Evolutionary conservation across 192 early-diverging fungal species (phyloP).

Genomic region (Coemansia sp.): DNA sequence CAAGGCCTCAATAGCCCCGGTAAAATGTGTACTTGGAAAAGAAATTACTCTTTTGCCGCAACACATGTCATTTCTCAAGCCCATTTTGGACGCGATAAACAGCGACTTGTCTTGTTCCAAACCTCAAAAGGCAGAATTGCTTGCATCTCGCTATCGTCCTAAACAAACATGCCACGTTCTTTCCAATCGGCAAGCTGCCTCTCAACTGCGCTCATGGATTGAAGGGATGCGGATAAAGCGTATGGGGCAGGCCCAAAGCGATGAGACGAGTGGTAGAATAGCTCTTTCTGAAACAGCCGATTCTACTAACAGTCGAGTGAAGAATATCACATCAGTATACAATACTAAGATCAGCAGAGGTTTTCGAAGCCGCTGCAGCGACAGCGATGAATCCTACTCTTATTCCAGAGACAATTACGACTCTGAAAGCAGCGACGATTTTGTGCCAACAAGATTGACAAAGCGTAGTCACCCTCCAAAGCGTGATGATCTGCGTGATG

Average conservation of each 20-base stretch:
- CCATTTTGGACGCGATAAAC: constrained; percentile 24
- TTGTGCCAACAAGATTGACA: constrained; percentile 18
- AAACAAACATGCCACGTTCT: constrained; percentile 33
- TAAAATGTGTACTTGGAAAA: background rate
- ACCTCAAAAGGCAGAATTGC: constrained; percentile 15
- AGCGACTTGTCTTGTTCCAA: background rate
- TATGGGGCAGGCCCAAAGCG: background rate
- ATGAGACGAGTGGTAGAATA: background rate
- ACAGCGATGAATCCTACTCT: background rate
- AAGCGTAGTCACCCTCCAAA: background rate
- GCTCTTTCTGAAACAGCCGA: background rate
- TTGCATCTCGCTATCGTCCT: constrained; percentile 40
- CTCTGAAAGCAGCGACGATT: constrained; percentile 39
- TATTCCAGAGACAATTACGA: background rate
- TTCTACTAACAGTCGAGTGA: background rate
- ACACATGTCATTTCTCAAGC: constrained; percentile 33
- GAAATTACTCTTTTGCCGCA: constrained; percentile 11
- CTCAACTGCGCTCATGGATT: constrained; percentile 46
- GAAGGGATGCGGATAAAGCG: constrained; percentile 47
- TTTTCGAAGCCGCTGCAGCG: background rate
- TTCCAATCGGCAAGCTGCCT: constrained; percentile 28
- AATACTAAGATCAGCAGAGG: background rate
- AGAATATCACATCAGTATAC: background rate
- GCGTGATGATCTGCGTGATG: constrained; percentile 20
- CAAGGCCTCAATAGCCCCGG: background rate